A percentile compares a stretch with the other conserved stretches of the same genome.
These are phyloP conservation scores for Sphagnum contortum DNA, from an alignment of 225 moss, liverwort and hornwort genomes.

Conservation along the genomic window DNA sequence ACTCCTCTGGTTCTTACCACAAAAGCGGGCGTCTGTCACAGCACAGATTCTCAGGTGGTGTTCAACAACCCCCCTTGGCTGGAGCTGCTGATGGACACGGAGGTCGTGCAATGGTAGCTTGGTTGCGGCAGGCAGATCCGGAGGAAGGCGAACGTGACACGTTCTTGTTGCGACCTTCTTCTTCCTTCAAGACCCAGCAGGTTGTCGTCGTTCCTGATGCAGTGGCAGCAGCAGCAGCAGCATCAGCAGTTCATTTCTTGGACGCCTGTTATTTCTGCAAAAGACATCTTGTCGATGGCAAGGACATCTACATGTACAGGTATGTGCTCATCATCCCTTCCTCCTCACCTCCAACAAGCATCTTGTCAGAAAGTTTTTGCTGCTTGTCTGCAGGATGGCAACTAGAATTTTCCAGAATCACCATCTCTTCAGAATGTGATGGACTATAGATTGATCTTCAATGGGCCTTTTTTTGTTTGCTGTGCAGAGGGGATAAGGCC, in stretches of 20 bases:
- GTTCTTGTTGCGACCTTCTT: slow-evolving; percentile 21
- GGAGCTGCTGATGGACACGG: background rate
- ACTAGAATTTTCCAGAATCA: background rate
- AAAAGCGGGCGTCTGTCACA: slow-evolving; percentile 8
- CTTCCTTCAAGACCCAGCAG: background rate
- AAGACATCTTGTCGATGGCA: slow-evolving; percentile 60
- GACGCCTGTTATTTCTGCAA: slow-evolving; percentile 82
- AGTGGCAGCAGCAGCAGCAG: background rate
- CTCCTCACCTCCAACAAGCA: background rate
- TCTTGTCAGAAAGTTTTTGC: too few relatives aligned
- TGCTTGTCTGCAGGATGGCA: background rate
- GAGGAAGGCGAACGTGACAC: slow-evolving; percentile 45
- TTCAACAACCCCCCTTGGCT: slow-evolving; percentile 1
- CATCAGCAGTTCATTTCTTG: slow-evolving; percentile 55
- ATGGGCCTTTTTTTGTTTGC: background rate
- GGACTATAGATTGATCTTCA: too few relatives aligned
- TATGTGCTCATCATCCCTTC: slow-evolving; percentile 6
- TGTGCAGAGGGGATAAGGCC: slow-evolving; percentile 75
- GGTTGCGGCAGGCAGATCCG: slow-evolving; percentile 34
- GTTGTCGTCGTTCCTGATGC: background rate
- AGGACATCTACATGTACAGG: slow-evolving; percentile 94
- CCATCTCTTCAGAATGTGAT: background rate
- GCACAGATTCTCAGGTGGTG: background rate
- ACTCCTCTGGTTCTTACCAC: slow-evolving; percentile 17
- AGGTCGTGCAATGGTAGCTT: slow-evolving; percentile 17